Conservation (phyloP, 2,329 filamentous ascomycete genomes). For the Aspergillus flavus region DNA sequence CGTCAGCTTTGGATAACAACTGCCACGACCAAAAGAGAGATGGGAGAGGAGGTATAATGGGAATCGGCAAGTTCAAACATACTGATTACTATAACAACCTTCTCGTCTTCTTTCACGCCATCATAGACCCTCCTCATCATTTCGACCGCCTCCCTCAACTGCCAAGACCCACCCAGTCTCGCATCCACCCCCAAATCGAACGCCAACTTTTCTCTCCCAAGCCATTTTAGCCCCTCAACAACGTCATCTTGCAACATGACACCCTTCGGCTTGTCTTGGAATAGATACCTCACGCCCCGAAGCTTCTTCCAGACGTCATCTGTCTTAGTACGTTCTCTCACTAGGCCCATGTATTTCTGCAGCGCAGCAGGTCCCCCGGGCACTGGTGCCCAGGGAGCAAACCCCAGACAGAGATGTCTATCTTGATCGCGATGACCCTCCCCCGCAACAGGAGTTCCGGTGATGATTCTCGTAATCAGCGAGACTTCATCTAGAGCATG, state of each 20-base stretch:
- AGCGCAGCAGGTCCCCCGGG: constrained; percentile 64
- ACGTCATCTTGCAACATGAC: constrained; percentile 67
- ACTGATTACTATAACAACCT: constrained; percentile 69
- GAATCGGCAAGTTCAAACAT: neutral
- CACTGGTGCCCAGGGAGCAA: constrained; percentile 86
- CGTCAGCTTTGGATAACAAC: constrained; percentile 15
- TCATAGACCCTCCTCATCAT: constrained; percentile 71
- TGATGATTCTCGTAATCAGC: constrained; percentile 67
- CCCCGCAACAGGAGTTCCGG: constrained; percentile 58
- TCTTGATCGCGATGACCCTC: constrained; percentile 61
- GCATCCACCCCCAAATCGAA: constrained; percentile 89
- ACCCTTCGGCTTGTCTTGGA: constrained; percentile 74
- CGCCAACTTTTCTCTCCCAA: constrained; percentile 64
- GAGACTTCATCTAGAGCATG: constrained; percentile 72
- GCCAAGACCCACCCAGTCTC: constrained; percentile 72
- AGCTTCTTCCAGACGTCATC: constrained; percentile 68
- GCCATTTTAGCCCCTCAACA: constrained; percentile 65
- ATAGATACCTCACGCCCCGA: constrained; percentile 78
- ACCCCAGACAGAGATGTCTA: constrained; percentile 63
- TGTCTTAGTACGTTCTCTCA: constrained; percentile 56
- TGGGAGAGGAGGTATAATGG: neutral
- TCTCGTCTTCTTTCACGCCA: constrained; percentile 52
- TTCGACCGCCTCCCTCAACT: constrained; percentile 70
- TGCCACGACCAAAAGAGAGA: constrained; percentile 1
- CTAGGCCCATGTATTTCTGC: constrained; percentile 65